Base-by-base conservation (phyloP, 345 rosid species). In the Arabidopsis arenosa region DNA sequence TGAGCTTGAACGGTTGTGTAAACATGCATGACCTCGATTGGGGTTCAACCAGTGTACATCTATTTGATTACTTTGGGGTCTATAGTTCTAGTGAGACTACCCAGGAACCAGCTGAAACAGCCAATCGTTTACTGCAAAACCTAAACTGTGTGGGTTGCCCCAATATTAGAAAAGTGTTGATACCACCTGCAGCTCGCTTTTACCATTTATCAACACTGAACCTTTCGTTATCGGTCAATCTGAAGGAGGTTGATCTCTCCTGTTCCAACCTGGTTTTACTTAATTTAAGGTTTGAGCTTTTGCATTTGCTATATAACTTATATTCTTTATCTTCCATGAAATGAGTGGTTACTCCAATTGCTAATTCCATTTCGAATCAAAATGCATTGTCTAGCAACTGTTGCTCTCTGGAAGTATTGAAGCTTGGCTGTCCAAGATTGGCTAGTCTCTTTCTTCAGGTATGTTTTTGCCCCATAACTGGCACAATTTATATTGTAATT, bases 1-100 rank as follows among this genome's bases (percentile, higher is more conserved):
- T 93, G 83, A 92, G 97, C 84, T 87, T 95, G 87, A 93, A 89
- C 62, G 99, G 97, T 70, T 95, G 97, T 76, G 83, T 79, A 48
- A 95, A 93, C 76, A 87, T 95, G 96, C 98, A 93, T 77, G 96
- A 95, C 85, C 89, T 95, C 55, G 86, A 91, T 76, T 95, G 98
- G 99, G 90, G 87, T 76, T 79, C 80, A 67, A 74, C 67, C 81
- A 81, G 76, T 80, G 85, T 75, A 61, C 86, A 74, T 57, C 81
- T 61, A 63, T 60, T 84, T 65, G 85, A 83, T 75, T 61, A 78
- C 17, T 78, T 79, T 21, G 74, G 75, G 45, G 74, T 45, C 17
- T 47, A 60, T 69, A 63, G 65, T 48, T 79, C 79, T 72, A 61
- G 37, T 21, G 85, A 68, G 74, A 78, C 70, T 60, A 36, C 55